Conservation (phyloP, 371 early-diverging fungal genomes). For the Mucor indicus region DNA sequence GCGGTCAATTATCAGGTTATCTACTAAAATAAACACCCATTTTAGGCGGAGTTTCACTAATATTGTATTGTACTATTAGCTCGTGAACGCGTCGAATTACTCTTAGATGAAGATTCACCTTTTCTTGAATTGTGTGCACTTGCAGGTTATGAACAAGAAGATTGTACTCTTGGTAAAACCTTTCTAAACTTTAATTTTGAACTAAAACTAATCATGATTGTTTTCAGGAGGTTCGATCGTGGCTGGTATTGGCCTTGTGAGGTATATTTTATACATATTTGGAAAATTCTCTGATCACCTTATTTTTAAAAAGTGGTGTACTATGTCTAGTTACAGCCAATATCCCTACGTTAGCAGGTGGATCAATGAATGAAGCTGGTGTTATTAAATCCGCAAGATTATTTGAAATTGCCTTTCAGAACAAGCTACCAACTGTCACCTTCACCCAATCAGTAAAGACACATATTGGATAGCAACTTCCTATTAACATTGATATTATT, state of each 20-base stretch:
- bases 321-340: slow-evolving; percentile 65
- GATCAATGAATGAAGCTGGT: slow-evolving; percentile 64
- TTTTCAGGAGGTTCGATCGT: slow-evolving; percentile 72
- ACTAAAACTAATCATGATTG: background rate
- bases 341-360: slow-evolving; percentile 68
- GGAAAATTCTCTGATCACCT: background rate
- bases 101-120: slow-evolving; percentile 74
- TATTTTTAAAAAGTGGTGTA: slow-evolving; percentile 48
- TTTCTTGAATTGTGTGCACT: slow-evolving; percentile 70
- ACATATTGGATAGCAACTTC: background rate
- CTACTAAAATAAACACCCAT: background rate
- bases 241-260: slow-evolving; percentile 69
- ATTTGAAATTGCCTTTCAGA: slow-evolving; percentile 58
- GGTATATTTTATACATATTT: slow-evolving; percentile 31
- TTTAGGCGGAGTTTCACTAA: background rate
- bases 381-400: slow-evolving; percentile 55
- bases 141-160: slow-evolving; percentile 70
- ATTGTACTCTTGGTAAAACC: slow-evolving; percentile 58
- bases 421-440: slow-evolving; percentile 58
- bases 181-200: background rate
- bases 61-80: slow-evolving; percentile 26
- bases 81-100: slow-evolving; percentile 64
- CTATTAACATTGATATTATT: background rate
- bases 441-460: slow-evolving; percentile 59
- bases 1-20: slow-evolving; percentile 62